Evolutionary conservation across 106 monocot genomes (phyloP).

Genomic region (Phalaenopsis aphrodite): DNA sequence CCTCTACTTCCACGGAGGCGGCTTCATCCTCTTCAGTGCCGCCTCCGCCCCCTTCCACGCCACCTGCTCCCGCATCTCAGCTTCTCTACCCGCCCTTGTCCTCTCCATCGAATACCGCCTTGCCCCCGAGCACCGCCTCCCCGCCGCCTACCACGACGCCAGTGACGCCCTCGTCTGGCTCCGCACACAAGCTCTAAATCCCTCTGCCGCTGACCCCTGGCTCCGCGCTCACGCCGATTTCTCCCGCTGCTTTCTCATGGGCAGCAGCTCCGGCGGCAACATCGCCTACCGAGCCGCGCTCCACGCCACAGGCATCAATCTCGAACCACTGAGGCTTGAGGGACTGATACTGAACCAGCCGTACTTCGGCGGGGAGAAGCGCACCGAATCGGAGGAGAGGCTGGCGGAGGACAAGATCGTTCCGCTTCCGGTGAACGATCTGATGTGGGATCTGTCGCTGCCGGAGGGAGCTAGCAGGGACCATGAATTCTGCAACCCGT

Average conservation of each 20-base stretch:
- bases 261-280: conserved; percentile 34
- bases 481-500: conserved; percentile 33
- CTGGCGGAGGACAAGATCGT: conserved; percentile 22
- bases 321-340: conserved; percentile 7
- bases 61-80: conserved; percentile 9
- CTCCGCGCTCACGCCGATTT: conserved; percentile 16
- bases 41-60: conserved; percentile 11
- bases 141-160: conserved; percentile 24
- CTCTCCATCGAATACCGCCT: conserved; percentile 28
- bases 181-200: background rate
- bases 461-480: conserved; percentile 24
- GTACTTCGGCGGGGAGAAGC: conserved; percentile 19
- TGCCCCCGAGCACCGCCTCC: conserved; percentile 20
- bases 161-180: conserved; percentile 13
- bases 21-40: conserved; percentile 32
- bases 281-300: conserved; percentile 22
- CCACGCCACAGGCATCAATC: background rate
- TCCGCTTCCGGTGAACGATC: conserved; percentile 23
- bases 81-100: conserved; percentile 12
- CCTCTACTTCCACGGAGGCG: conserved; percentile 31
- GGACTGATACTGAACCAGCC: conserved; percentile 26
- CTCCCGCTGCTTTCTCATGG: conserved; percentile 20
- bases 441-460: conserved; percentile 37
- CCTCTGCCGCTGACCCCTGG: conserved; percentile 16
- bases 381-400: conserved; percentile 21